Evolutionary conservation across 441 rosid species (phyloP).

Genomic region (Codiaeum variegatum): DNA sequence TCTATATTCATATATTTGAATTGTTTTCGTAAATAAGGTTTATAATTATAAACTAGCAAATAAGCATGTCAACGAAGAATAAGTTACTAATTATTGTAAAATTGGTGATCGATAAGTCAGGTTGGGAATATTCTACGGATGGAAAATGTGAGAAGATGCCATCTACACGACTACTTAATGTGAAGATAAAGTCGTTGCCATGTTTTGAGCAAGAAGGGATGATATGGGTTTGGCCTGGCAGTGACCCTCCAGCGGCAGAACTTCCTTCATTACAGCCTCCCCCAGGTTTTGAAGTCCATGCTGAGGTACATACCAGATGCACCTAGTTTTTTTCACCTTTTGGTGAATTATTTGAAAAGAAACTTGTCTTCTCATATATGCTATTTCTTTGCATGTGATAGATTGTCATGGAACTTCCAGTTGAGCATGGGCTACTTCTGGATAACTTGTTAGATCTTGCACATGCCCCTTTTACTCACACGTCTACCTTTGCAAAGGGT

Average conservation of each 20-base stretch:
- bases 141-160: conserved; percentile 95
- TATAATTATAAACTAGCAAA: background rate
- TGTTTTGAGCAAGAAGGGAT: conserved; percentile 91
- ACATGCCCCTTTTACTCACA: conserved; percentile 96
- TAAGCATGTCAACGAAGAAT: background rate
- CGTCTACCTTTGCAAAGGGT: conserved; percentile 95
- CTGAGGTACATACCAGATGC: conserved; percentile 54
- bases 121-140: conserved; percentile 93
- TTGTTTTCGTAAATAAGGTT: background rate
- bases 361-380: conserved; percentile 5
- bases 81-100: conserved; percentile 17
- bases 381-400: conserved; percentile 27
- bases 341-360: background rate
- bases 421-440: conserved; percentile 89
- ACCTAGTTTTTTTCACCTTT: conserved; percentile 3
- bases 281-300: conserved; percentile 77
- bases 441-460: conserved; percentile 95
- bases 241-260: conserved; percentile 65
- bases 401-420: conserved; percentile 97
- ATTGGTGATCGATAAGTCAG: conserved; percentile 32
- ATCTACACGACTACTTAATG: conserved; percentile 62
- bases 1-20: background rate
- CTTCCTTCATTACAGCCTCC: conserved; percentile 87
- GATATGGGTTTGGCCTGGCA: conserved; percentile 97
- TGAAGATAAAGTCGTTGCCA: conserved; percentile 72